phyloP scores from a whole-genome alignment of 108 stramenopile species.

The Nitzschia sp. region DNA sequence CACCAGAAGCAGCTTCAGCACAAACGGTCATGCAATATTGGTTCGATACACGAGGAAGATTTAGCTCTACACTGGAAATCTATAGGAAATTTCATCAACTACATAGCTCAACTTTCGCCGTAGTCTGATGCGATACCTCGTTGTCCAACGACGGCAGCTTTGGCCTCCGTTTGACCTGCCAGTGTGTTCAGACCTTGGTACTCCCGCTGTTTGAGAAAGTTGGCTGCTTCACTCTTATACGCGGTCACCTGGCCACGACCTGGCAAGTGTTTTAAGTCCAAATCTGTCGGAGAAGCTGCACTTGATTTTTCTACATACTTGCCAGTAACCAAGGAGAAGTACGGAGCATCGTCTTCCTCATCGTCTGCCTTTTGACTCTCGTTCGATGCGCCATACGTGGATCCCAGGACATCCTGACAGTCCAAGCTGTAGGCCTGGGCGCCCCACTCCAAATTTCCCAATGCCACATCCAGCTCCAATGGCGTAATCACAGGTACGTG shows the following conservation, averaged over 20 bases:
- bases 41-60: too few species aligned
- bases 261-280: slow-evolving; percentile 55
- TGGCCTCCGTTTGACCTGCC: slow-evolving; percentile 67
- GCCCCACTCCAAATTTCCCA: slow-evolving; percentile 89
- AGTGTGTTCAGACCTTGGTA: slow-evolving; percentile 82
- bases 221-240: slow-evolving; percentile 80
- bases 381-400: neutral
- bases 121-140: slow-evolving; percentile 85
- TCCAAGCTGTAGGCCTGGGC: slow-evolving; percentile 70
- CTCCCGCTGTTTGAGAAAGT: slow-evolving; percentile 79
- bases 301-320: slow-evolving; percentile 48
- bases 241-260: slow-evolving; percentile 74
- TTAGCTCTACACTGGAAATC: too few species aligned
- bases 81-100: neutral
- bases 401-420: slow-evolving; percentile 63
- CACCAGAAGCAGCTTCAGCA: too few species aligned
- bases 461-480: slow-evolving; percentile 90
- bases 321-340: slow-evolving; percentile 82
- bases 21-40: too few species aligned
- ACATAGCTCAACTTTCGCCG: slow-evolving; percentile 20
- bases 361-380: slow-evolving; percentile 13
- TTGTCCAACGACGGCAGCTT: slow-evolving; percentile 72
- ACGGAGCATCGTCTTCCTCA: slow-evolving; percentile 72
- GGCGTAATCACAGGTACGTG: slow-evolving; percentile 90
- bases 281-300: slow-evolving; percentile 1